Base-by-base conservation (phyloP, 371 early-diverging fungal species). In the Mucor plumbeus region DNA sequence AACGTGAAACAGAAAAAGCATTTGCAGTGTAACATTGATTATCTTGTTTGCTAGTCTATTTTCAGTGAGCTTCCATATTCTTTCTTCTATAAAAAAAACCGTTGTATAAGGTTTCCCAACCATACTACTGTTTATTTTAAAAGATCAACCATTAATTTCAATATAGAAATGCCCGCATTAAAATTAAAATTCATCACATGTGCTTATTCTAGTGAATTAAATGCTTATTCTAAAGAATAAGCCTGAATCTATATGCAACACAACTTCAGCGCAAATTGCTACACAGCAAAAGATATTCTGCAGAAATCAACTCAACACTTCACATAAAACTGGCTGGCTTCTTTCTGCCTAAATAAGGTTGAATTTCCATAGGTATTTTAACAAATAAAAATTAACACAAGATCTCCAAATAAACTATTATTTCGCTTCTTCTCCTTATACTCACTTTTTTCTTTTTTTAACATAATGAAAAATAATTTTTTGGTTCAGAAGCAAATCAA, bases 321-420 rank as follows among this genome's bases (percentile, higher is more conserved):
- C 43, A 43, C 15, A 15, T 43, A 48, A 4, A 21, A 48, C 10
- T 48, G 48, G n/a, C 48, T 19, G 21, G 48, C 21, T 19, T 17
- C 48, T 48, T 48, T 48, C 15, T n/a, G 4, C 17, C 48, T 48
- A 48, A 48, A 48, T 48, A 48, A 48, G 48, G 48, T 48, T 48
- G 48, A 48, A 19, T 7, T 48, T 48, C 19, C 48, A 48, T 48
- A 48, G 48, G 48, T 48, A 48, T 48, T 48, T 48, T 48, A 48
- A 48, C 48, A 48, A 48, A 48, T 48, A 19, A 48, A 48, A 21
- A 48, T 3, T 17, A 48, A 48, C 48, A 21, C 48, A 48, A 48
- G 48, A 21, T 48, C 48, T 21, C 48, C 48, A 19, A 48, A 21
- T 48, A 48, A 48, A 17, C 0, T 10, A 48, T 21, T 48, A 17